Conservation (phyloP, 345 rosid species). For the Aurinia saxatilis region DNA sequence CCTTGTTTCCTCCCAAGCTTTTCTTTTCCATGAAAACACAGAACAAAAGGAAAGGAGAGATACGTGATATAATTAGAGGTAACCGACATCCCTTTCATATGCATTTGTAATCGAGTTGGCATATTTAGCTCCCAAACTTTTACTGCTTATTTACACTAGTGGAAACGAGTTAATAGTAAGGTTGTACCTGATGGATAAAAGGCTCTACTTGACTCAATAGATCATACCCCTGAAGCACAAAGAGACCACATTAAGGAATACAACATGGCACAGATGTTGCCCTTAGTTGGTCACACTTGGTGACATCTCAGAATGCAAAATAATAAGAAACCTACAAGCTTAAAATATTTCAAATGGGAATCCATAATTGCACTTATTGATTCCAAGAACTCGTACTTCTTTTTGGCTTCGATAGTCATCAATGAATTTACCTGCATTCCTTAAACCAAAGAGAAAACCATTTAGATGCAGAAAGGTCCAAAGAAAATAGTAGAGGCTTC, state of each 20-base stretch:
- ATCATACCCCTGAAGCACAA: conserved; percentile 59
- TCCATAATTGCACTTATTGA: conserved; percentile 86
- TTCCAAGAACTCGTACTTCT: conserved; percentile 88
- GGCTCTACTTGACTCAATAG: conserved; percentile 74
- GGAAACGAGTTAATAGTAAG: neutral
- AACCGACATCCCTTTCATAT: neutral
- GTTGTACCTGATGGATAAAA: conserved; percentile 70
- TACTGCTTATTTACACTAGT: neutral
- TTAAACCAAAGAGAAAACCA: conserved; percentile 38
- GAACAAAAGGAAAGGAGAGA: neutral
- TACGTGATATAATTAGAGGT: neutral
- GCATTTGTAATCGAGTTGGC: neutral
- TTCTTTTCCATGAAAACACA: neutral
- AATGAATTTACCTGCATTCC: conserved; percentile 78
- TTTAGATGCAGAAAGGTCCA: conserved; percentile 19
- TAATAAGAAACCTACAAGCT: conserved; percentile 44
- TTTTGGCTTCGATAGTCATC: conserved; percentile 73
- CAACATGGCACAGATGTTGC: neutral
- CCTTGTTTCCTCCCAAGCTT: neutral
- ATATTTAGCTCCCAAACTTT: neutral
- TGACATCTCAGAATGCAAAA: conserved; percentile 7
- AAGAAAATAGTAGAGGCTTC: neutral
- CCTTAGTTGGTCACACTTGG: conserved; percentile 3
- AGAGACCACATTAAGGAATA: conserved; percentile 22
- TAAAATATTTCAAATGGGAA: conserved; percentile 79